Evolutionary conservation across 306 rosid genomes (phyloP), one percentile per base, ranked within the genome.

Genomic region (Calophaca sinica): DNA sequence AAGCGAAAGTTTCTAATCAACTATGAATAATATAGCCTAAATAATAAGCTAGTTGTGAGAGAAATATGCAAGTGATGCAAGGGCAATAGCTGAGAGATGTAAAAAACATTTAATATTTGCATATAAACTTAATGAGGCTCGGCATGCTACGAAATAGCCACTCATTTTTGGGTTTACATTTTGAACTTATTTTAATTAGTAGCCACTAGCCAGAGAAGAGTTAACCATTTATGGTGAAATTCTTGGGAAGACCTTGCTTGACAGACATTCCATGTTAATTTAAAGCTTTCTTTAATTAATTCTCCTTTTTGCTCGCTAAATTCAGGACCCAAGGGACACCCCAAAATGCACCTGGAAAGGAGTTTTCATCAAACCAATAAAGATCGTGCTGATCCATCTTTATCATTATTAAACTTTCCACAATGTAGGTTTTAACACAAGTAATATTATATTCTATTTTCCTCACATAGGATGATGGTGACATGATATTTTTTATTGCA

Each of bases 21-120:
- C 62, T 32, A 28, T 14, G 29, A 58, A 49, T 29, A 2, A 52
- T 4, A 36, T 62, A 52, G 44, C 61, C 54, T 39, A 64, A 58
- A 49, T 49, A 59, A 9, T 77, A 65, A 4, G 45, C 61, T 59
- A 62, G 33, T 59, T 77, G 42, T 29, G 44, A 57, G 28, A 55
- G 13, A 77, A 36, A 60, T 11, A 38, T 63, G 20, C 13, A 64
- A 38, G 62, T 61, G 33, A 51, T 38, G 35, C 51, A 48, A 71
- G 70, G 10, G 63, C 60, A 57, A 65, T 5, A 49, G 53, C 11
- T 57, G 41, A 57, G 36, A 62, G 31, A 38, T 13, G 28, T 54
- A 53, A 9, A 28, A 20, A 6, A 42, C 1, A 8, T 42, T 38
- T 38, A 38, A 38, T 42, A 42, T 42, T 42, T 8, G 58, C 20